Percentiles rank a stretch among this genome's conserved stretches.
Evolutionary conservation across 139 green algal species (phyloP).

Genomic region (Chlamydomonas eustigma): DNA sequence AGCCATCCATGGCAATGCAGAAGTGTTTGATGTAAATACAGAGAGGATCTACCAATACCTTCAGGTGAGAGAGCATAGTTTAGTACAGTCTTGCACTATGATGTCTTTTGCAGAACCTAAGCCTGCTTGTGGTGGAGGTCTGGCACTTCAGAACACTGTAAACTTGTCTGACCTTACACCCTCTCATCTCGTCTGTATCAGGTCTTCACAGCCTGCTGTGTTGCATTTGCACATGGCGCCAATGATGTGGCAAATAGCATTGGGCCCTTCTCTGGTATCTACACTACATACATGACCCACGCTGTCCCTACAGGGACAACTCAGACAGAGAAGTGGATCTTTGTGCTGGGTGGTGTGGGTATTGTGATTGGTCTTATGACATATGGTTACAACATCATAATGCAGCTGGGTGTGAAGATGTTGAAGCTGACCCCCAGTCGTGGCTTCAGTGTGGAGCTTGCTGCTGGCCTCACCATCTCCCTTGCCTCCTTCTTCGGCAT

Average conservation of each 20-base stretch:
- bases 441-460: slow-evolving; percentile 33
- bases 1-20: slow-evolving; percentile 25
- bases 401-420: slow-evolving; percentile 12
- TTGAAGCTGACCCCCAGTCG: slow-evolving; percentile 16
- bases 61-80: slow-evolving; percentile 2
- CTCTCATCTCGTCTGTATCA: slow-evolving; percentile 53
- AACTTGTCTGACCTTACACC: too few species aligned
- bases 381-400: slow-evolving; percentile 50
- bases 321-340: slow-evolving; percentile 33
- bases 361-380: slow-evolving; percentile 79
- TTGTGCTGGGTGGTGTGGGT: slow-evolving; percentile 66
- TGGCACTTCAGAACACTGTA: too few species aligned
- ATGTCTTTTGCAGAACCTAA: too few species aligned
- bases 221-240: slow-evolving; percentile 79
- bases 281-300: slow-evolving; percentile 29
- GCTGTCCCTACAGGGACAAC: slow-evolving; percentile 28
- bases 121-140: too few species aligned
- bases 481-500: slow-evolving; percentile 39
- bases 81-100: neutral
- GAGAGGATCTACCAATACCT: slow-evolving; percentile 53
- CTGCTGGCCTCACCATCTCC: slow-evolving; percentile 30
- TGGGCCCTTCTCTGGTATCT: slow-evolving; percentile 71
- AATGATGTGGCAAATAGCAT: slow-evolving; percentile 79
- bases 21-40: slow-evolving; percentile 62
- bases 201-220: slow-evolving; percentile 79